Evolutionary conservation across 2,329 filamentous ascomycete genomes (phyloP).

Genomic region (Alternaria consortialis): DNA sequence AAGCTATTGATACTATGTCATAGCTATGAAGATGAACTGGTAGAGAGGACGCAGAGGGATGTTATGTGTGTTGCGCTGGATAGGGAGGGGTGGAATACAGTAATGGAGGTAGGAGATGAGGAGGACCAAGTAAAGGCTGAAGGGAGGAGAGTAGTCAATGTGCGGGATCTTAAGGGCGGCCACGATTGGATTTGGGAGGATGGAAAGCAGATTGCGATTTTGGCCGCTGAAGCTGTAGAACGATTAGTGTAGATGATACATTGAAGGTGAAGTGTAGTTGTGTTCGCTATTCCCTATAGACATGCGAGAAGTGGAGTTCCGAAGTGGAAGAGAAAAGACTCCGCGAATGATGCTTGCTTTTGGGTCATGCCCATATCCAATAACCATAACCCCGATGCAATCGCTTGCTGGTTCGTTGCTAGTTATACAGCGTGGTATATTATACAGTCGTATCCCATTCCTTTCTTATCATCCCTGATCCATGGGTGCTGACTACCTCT

Average conservation of each 20-base stretch:
- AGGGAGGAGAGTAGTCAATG: conserved; percentile 46
- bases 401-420: conserved; percentile 32
- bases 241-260: conserved; percentile 14
- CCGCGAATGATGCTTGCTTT: conserved; percentile 21
- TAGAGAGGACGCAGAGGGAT: conserved; percentile 66
- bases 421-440: conserved; percentile 45
- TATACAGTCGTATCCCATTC: conserved; percentile 35
- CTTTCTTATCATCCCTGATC: conserved; percentile 1
- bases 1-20: conserved; percentile 55
- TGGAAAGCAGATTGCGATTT: conserved; percentile 64
- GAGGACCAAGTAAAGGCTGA: conserved; percentile 36
- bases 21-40: conserved; percentile 59
- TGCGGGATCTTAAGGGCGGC: conserved; percentile 61
- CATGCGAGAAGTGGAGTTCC: conserved; percentile 25
- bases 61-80: conserved; percentile 62
- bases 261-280: neutral
- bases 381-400: conserved; percentile 29
- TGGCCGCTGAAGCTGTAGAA: conserved; percentile 43
- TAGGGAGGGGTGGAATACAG: conserved; percentile 52
- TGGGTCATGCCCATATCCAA: conserved; percentile 23
- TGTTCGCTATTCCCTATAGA: conserved; percentile 18
- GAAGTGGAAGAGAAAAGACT: conserved; percentile 25
- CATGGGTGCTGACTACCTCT: conserved; percentile 26
- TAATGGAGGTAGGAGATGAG: conserved; percentile 39
- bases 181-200: conserved; percentile 73